These are phyloP conservation scores for Dichotomocladium elegans DNA, from an alignment of 371 early-diverging fungal genomes.

Conservation along the genomic window DNA sequence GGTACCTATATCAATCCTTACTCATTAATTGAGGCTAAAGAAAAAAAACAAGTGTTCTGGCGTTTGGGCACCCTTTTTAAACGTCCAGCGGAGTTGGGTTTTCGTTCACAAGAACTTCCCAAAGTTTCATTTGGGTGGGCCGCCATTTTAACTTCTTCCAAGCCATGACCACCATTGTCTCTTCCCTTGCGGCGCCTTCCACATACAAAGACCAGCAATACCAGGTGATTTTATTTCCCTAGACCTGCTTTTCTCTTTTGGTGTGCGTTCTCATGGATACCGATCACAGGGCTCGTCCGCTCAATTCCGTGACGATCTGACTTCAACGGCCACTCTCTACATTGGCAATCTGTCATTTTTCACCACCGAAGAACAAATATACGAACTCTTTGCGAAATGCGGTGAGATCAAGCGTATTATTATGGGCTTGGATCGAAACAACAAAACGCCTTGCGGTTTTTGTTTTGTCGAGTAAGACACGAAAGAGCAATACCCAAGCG, in stretches of 20 bases:
- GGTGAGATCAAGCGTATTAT: conserved; percentile 98
- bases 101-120: background rate
- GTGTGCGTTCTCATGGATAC: background rate
- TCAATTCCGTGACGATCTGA: conserved; percentile 67
- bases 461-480: conserved; percentile 94
- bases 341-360: conserved; percentile 97
- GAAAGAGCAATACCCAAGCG: no score
- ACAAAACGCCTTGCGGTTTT: conserved; percentile 98
- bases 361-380: conserved; percentile 98
- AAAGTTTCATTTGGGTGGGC: no score
- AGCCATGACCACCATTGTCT: conserved; percentile 47
- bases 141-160: background rate
- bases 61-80: background rate
- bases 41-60: background rate
- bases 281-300: conserved; percentile 61
- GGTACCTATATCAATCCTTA: conserved; percentile 12
- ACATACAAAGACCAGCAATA: conserved; percentile 84
- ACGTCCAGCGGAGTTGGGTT: background rate
- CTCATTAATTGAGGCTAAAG: conserved; percentile 15
- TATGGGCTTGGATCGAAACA: conserved; percentile 95
- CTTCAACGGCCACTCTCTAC: conserved; percentile 84
- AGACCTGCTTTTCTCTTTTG: background rate
- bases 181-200: conserved; percentile 80
- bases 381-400: conserved; percentile 92
- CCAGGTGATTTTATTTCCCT: conserved; percentile 42